Conservation (phyloP, 1,284 basidiomycete genomes). For the Phenoliferia sp. region DNA sequence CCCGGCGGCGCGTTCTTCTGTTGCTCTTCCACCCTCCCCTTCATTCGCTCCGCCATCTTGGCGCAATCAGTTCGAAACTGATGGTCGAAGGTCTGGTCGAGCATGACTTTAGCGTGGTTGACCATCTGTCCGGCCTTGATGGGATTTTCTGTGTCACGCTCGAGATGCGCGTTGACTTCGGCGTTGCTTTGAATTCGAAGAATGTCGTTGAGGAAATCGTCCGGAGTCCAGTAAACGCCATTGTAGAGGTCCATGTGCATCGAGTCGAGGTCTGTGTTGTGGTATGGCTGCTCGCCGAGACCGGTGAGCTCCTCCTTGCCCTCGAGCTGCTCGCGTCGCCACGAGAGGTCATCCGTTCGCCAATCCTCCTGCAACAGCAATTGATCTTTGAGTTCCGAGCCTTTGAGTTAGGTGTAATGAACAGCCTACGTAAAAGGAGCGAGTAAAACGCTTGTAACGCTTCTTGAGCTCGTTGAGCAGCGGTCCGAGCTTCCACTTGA, state of each 20-base stretch:
- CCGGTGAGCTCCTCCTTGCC: conserved; percentile 33
- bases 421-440: conserved; percentile 61
- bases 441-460: conserved; percentile 87
- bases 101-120: conserved; percentile 76
- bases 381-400: background rate
- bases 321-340: conserved; percentile 37
- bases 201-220: conserved; percentile 82
- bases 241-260: conserved; percentile 84
- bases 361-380: conserved; percentile 39
- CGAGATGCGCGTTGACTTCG: conserved; percentile 49
- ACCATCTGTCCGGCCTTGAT: conserved; percentile 85
- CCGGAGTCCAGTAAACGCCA: conserved; percentile 79
- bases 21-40: conserved; percentile 57
- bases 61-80: conserved; percentile 79
- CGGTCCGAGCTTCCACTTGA: conserved; percentile 81
- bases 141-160: conserved; percentile 69
- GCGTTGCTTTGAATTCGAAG: conserved; percentile 87
- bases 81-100: conserved; percentile 72
- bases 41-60: conserved; percentile 74
- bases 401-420: background rate
- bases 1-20: conserved; percentile 49
- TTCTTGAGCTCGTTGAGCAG: conserved; percentile 84
- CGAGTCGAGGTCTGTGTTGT: conserved; percentile 82
- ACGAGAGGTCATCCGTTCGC: conserved; percentile 40
- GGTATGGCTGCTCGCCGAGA: conserved; percentile 45